Evolutionary conservation across 2,329 filamentous ascomycete genomes (phyloP), one percentile per base, ranked within the genome.

Genomic region (Ascochyta rabiei): DNA sequence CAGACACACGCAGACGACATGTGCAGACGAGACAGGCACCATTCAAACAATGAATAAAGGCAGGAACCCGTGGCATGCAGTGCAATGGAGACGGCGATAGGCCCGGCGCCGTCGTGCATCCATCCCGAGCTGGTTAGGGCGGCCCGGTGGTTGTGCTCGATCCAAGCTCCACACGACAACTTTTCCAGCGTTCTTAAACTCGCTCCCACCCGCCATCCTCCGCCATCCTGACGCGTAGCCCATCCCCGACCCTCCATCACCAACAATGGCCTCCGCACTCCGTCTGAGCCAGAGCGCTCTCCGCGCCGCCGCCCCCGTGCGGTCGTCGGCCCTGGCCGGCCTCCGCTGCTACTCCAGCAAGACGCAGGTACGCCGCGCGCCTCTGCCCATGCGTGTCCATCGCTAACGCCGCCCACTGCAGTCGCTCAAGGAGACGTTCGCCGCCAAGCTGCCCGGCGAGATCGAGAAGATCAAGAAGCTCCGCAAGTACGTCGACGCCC

Each of bases 391-490:
- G 35, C 16, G 48, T 37, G 41, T 44, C 57, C 56, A 52, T 64
- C 67, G 62, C 76, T 72, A 49, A 71, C 57, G n/a, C 18, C 45
- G 24, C 42, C 46, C 63, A 63, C 51, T 69, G 54, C 71, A 99
- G 95, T 92, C 92, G 69, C 82, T 99, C 77, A 99, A 99, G 85
- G 95, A 99, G 79, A 93, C 92, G 76, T 98, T 99, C 79, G 93
- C 93, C 77, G 93, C 95, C 79, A 89, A 93, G 75, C 85, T 99
- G 62, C 95, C 95, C 71, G 91, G 88, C 78, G 96, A 98, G 87
- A 89, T 97, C 76, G 95, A 99, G 83, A 91, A 98, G 87, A 92
- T 99, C 84, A 99, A 99, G 91, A 88, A 91, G 80, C 88, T 99
- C 75, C 87, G 91, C 80, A 97, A 97, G 91, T 96, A 84, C 80